Base-by-base conservation (phyloP, 495 filamentous ascomycete genomes). In the Neurospora sp. region DNA sequence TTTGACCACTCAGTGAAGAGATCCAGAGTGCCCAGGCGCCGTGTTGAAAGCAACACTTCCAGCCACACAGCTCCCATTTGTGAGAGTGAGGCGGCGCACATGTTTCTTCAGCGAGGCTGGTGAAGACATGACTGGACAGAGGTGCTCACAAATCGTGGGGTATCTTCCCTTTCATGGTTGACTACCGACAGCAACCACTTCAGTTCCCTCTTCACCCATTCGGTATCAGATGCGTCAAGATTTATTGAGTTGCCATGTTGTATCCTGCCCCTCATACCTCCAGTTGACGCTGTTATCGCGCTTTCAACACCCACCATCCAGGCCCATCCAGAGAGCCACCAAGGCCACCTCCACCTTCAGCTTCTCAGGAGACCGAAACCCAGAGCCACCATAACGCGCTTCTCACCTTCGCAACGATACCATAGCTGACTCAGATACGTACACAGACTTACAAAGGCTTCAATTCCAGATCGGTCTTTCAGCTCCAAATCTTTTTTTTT, bases 121-220 rank as follows among this genome's bases (percentile, higher is more conserved):
- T 76, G 73, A 71, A 31, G 39, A 35, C 22, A 8, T 38, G 18
- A 75, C 27, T 65, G 53, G 53, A 35, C 53, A 61, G 12, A 61
- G 27, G 12, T 31, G 53, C 53, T 31, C 53, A 65, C 53, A 65
- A 37, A 75, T 73, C 74, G 71, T 73, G 74, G 74, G 74, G 74
- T 53, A 75, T 40, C 61, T 70, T 59, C 47, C 42, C 40, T n/a
- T 39, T 69, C 61, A 72, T 72, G 61, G 68, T 68, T 65, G 39
- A 69, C 53, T 35, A 18, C 53, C 53, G 71, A 65, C 71, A 72
- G 59, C 71, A 72, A 42, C 40, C 61, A 37, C 71, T 39, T 41
- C 47, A 42, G 41, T 68, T 31, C 4, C 22, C 27, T 61, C n/a
- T 10, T 59, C 53, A 35, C 31, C 27, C 53, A 35, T 65, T 35